Base-by-base conservation (phyloP, 1,284 basidiomycete species). In the Blastosporella zonata region DNA sequence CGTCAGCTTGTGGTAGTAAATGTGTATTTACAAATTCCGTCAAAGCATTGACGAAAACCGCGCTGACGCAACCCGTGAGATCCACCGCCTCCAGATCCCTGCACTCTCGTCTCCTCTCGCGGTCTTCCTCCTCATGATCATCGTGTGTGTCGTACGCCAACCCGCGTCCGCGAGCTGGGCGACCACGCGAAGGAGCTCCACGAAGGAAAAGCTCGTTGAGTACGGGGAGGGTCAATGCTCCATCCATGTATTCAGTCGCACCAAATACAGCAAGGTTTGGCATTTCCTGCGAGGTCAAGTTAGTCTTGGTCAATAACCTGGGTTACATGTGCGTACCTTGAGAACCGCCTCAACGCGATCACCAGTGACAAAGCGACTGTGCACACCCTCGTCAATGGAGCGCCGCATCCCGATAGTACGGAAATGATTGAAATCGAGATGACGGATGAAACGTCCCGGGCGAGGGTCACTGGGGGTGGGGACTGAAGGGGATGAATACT, bases 231-330 rank as follows among this genome's bases (percentile, higher is more conserved):
- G 86, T 88, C 38, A 97, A 72, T 0, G 93, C 86, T 1, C 92
- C 90, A 59, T 97, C 93, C 88, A 97, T 96, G 63, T 95, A 97
- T 65, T 96, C 93, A 0, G 93, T 96, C n/a, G 91, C 92, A 23
- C 91, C 92, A 56, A 96, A 90, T 2, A 84, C 77, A 10, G 75
- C 75, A 20, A 96, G 72, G 59, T 90, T 92, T 0, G 90, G 90
- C 67, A 87, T 83, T 77, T 94, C 91, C 89, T 93, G 57, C 29
- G 13, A 34, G 23, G 20, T 15, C 5, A 48, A 38, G 62, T 6
- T 42, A 54, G 36, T 50, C 44, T 10, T 44, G 46, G 54, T 42
- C 37, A 47, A 18, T 9, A 6, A 17, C 15, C 17, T 34, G 15
- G 41, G 37, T 37, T 13, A 21, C 44, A 50, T 27, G n/a, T 22